A percentile compares a stretch with the other conserved stretches of the same genome.
Evolutionary conservation across 345 rosid species (phyloP).

Genomic region (Crucihimalaya himalaica): DNA sequence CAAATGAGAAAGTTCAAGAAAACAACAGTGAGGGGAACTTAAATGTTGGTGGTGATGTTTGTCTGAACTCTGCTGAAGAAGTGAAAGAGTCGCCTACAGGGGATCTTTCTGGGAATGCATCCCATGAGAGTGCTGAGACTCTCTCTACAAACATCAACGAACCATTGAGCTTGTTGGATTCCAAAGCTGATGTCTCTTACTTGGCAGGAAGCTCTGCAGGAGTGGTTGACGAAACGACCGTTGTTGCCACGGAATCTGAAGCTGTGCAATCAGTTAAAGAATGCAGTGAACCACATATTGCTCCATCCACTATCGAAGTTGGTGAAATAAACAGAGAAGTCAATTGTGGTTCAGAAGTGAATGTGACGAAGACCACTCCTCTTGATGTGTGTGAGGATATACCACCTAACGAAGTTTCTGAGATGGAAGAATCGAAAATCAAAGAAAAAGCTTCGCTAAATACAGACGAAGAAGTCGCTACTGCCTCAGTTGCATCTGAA

Average conservation of each 20-base stretch:
- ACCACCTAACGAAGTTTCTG: slow-evolving; percentile 26
- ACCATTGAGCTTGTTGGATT: slow-evolving; percentile 27
- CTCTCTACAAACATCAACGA: slow-evolving; percentile 30
- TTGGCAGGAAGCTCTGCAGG: slow-evolving; percentile 28
- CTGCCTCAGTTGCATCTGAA: slow-evolving; percentile 30
- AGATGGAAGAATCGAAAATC: not conserved
- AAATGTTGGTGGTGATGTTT: slow-evolving; percentile 22
- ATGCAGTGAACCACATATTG: slow-evolving; percentile 23
- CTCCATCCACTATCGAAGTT: slow-evolving; percentile 7
- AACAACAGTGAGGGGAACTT: slow-evolving; percentile 16
- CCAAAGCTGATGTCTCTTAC: slow-evolving; percentile 30
- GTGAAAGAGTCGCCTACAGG: slow-evolving; percentile 24
- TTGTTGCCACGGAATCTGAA: slow-evolving; percentile 22
- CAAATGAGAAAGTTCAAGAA: slow-evolving; percentile 20
- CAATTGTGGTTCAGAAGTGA: slow-evolving; percentile 14
- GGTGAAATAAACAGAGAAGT: slow-evolving; percentile 34
- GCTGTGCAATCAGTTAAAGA: slow-evolving; percentile 22
- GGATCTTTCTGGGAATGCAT: slow-evolving; percentile 27
- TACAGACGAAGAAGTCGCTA: slow-evolving; percentile 20
- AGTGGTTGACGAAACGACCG: slow-evolving; percentile 20
- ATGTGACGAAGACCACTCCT: slow-evolving; percentile 11
- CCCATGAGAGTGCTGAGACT: slow-evolving; percentile 32
- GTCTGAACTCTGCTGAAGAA: slow-evolving; percentile 35
- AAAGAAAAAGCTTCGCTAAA: slow-evolving; percentile 23
- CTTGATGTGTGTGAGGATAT: slow-evolving; percentile 23